Evolutionary conservation across 352 stramenopile species (phyloP), one percentile per base, ranked within the genome.

Genomic region (Pythium rishiriense): DNA sequence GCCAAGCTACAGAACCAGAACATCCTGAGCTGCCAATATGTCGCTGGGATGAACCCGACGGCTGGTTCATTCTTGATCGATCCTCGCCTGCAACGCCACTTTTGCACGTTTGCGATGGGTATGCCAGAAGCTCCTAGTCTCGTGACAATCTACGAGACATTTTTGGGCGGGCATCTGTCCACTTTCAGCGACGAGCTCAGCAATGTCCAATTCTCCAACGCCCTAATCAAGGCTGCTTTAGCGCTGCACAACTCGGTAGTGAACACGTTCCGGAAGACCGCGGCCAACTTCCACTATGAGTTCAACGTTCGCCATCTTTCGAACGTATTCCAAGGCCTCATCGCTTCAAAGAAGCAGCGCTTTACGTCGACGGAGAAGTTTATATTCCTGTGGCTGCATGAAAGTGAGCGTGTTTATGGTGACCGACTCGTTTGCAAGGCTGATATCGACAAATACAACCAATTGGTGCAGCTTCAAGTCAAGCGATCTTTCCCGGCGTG

Each of bases 251-350:
- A 82, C 42, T 90, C 86, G 28, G 90, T 98, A 25, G 83, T 93
- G 19, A 79, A 89, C 41, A 97, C 88, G 14, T 96, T 99, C 73
- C 80, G 90, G n/a, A 98, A 98, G 69, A 98, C 94, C 0, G 95
- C 96, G 4, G 84, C 86, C 7, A 99, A 99, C 65, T 99, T 99
- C 66, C 96, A 99, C 78, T 99, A 99, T 75, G 94, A 99, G 75
- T 99, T 99, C 71, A 98, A 98, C 54, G 96, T 99, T 43, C 90
- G 96, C 6, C 91, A 99, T 68, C 79, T 99, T 28, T 96, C 83
- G 35, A 98, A 98, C 60, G 91, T 99, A 0, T 99, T 99, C 70
- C 96, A 99, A 70, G 96, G 96, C 5, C 74, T 99, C 22, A 94
- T 99, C 31, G 89, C 96, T 0, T 96, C 90, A 2, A 94, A 97